phyloP scores from a whole-genome alignment of 2,329 filamentous ascomycete species.

The Clonostachys byssicola region DNA sequence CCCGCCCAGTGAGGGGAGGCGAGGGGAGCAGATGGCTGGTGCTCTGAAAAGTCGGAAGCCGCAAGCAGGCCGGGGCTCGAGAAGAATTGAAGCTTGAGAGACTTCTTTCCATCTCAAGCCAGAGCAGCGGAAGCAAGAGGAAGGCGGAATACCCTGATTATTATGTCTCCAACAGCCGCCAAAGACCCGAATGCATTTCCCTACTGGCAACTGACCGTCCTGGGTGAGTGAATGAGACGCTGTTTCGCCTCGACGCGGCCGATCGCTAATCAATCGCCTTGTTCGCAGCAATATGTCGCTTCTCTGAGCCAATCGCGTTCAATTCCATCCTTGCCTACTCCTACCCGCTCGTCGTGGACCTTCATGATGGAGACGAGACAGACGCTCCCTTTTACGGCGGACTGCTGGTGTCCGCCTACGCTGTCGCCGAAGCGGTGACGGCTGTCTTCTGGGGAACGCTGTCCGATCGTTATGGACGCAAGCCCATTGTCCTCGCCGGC shows the following conservation, averaged over 20 bases:
- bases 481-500: slow-evolving; percentile 66
- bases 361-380: slow-evolving; percentile 53
- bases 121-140: too few species aligned
- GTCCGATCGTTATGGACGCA: slow-evolving; percentile 63
- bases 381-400: slow-evolving; percentile 78
- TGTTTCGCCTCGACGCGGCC: too few species aligned
- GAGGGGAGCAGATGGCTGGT: too few species aligned
- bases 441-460: slow-evolving; percentile 69
- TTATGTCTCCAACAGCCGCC: too few species aligned
- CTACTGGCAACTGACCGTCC: slow-evolving; percentile 6
- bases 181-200: slow-evolving; percentile 6
- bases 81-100: too few species aligned
- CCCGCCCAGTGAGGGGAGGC: too few species aligned
- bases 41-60: too few species aligned
- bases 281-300: slow-evolving; percentile 14
- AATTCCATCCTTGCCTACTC: slow-evolving; percentile 81
- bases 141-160: too few species aligned
- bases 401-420: slow-evolving; percentile 71
- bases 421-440: slow-evolving; percentile 69
- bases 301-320: slow-evolving; percentile 77
- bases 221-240: slow-evolving; percentile 1
- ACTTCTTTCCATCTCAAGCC: too few species aligned
- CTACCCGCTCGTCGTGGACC: slow-evolving; percentile 69
- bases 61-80: too few species aligned
- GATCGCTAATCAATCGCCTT: too few species aligned